Conservation (phyloP, 2,329 filamentous ascomycete species). For the Hortaea sp. region DNA sequence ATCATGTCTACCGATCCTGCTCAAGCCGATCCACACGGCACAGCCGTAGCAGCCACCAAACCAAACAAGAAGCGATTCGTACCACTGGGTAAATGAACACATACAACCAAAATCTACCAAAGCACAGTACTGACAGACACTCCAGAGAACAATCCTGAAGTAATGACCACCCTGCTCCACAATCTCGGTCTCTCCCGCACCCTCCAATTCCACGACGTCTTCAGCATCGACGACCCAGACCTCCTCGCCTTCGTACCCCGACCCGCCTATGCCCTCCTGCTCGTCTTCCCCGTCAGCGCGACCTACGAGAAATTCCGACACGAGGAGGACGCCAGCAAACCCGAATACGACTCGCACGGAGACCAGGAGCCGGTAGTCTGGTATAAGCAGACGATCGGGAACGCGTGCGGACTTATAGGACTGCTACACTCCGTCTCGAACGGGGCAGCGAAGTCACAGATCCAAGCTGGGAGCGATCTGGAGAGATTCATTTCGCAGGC, state of each 20-base stretch:
- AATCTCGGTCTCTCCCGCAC: conserved; percentile 71
- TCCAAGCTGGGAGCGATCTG: conserved; percentile 49
- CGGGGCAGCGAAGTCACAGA: conserved; percentile 54
- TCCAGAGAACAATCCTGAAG: conserved; percentile 67
- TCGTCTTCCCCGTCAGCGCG: conserved; percentile 79
- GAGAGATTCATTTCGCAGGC: conserved; percentile 58
- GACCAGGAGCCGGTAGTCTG: conserved; percentile 68
- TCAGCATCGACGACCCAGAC: conserved; percentile 75
- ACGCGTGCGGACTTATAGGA: conserved; percentile 86
- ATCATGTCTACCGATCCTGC: conserved; percentile 2
- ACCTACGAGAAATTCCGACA: conserved; percentile 68
- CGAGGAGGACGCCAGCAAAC: conserved; percentile 56
- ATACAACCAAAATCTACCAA: neutral
- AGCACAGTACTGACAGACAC: neutral
- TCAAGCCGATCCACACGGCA: conserved; percentile 2
- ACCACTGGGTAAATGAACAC: conserved; percentile 13
- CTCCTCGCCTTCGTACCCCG: conserved; percentile 80
- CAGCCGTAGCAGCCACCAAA: neutral
- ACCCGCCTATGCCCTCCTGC: conserved; percentile 75
- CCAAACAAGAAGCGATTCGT: conserved; percentile 17
- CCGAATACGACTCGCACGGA: conserved; percentile 59
- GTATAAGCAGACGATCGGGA: conserved; percentile 92
- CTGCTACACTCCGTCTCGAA: conserved; percentile 75
- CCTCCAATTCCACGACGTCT: conserved; percentile 81
- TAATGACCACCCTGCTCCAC: conserved; percentile 76